Evolutionary conservation across 2,329 filamentous ascomycete species (phyloP), one percentile per base, ranked within the genome.

Genomic region (Curvularia hawaiiensis): DNA sequence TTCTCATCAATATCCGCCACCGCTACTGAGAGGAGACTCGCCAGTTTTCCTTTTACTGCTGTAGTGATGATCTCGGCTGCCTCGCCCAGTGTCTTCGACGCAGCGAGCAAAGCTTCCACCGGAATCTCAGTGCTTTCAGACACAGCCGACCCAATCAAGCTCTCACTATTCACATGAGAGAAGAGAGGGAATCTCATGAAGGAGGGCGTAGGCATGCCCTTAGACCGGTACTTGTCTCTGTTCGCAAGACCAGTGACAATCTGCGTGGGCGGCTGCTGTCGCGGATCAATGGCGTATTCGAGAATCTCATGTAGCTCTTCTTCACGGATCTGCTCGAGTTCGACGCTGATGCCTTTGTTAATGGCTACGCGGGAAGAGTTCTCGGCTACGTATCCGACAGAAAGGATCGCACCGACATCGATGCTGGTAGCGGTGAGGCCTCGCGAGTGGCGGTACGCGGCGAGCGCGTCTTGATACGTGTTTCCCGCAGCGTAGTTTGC

Each of bases 381-480:
- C 5, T 54, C 52, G n/a, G 52, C 52, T 3, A 54, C 43, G 20
- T 48, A 48, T 3, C 52, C 52, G 14, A 54, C 45, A 6, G 43
- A 40, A 12, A 46, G 52, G n/a, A 54, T 54, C 1, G 45, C 43
- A n/a, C 44, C 52, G 3, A 54, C 33, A 9, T 54, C 44, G 16
- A 54, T 49, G 14, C 44, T 40, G 7, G 24, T 40, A 6, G 52
- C 52, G 11, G 33, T 16, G n/a, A 48, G 45, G 5, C 41, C 41
- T 28, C n/a, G 45, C 1, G 46, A 43, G 10, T 20, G 38, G 1
- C 53, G 53, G 18, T 49, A 40, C 26, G 53, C 58, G 8, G 61
- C 63, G 4, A 67, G 46, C 1, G 50, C 50, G 6, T 58, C 55
- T 31, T 50, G 44, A 26, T 45, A 58, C 3, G 50, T 58, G 38